Conservation (phyloP, 441 rosid genomes). For the Euphorbia schlechtendalii region DNA sequence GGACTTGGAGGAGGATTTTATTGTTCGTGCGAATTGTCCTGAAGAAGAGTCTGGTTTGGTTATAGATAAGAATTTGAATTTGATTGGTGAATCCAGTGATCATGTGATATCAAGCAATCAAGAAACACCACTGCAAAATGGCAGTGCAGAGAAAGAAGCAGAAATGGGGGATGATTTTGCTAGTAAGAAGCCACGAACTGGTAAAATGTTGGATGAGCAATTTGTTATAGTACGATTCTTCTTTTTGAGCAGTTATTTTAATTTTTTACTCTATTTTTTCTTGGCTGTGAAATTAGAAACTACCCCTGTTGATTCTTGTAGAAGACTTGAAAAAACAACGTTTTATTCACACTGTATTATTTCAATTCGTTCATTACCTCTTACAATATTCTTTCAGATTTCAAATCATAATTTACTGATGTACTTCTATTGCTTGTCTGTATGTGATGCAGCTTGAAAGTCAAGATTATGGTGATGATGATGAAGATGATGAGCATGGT, state of each 20-base stretch:
- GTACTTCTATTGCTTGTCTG: not conserved
- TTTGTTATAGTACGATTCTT: conserved; percentile 54
- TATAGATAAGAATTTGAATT: conserved; percentile 25
- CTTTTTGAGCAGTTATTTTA: not conserved
- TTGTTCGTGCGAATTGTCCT: conserved; percentile 51
- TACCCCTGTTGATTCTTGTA: no score
- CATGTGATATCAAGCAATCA: conserved; percentile 10
- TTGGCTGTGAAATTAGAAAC: not conserved
- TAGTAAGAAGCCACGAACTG: conserved; percentile 26
- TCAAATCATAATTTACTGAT: not conserved
- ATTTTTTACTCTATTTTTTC: not conserved
- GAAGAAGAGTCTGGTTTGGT: conserved; percentile 35
- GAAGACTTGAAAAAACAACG: no score
- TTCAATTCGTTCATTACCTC: not conserved
- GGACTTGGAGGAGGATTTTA: conserved; percentile 90
- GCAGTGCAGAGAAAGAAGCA: conserved; percentile 2
- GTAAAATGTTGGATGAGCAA: conserved; percentile 57
- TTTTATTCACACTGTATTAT: not conserved
- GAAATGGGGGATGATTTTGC: conserved; percentile 6
- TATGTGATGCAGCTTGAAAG: conserved; percentile 43
- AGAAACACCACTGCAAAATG: conserved; percentile 10
- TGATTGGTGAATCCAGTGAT: conserved; percentile 19
- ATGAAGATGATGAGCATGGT: conserved; percentile 31
- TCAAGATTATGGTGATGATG: conserved; percentile 64
- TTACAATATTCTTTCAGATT: no score